Base-by-base conservation (phyloP, 768 basidiomycete species). In the Termitomyces heimii region DNA sequence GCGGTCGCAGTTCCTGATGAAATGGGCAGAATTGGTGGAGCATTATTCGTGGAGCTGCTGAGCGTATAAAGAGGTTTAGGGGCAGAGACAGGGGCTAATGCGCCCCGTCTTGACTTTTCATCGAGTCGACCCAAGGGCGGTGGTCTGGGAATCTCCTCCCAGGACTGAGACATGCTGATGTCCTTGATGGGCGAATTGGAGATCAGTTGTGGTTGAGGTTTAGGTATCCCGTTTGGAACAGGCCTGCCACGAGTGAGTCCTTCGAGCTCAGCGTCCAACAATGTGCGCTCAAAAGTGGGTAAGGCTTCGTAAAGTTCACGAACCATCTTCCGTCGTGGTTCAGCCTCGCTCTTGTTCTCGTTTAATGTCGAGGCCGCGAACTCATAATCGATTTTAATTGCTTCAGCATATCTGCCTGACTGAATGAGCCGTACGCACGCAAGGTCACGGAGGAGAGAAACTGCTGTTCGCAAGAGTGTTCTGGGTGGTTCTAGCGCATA, bases 361-460 rank as follows among this genome's bases (percentile, higher is more conserved):
- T 73, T 64, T n/a, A 74, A 58, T 6, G 77, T 74, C n/a, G 73
- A 65, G 10, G 76, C 69, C 40, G 76, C 68, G 61, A 89, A 85
- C 62, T 80, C 76, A 50, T 82, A 80, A 67, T 93, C 89, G 43
- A 89, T 75, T 71, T 85, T 86, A 66, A 92, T 81, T 9, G 89
- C 92, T n/a, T 84, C 82, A 0, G 79, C 71, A 63, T 86, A 84
- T 57, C 82, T 80, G 4, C 89, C 91, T 3, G 76, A 78, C 65
- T 90, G 86, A 34, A 93, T 80, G 9, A 92, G 80, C 10, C 92
- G 85, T 16, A 88, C 82, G 59, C 86, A 89, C 29, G 89, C 77
- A n/a, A 93, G 78, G 60, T 93, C 88, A 67, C 90, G 90, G 0
- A 93, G 68, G 24, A 82, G 73, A 5, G 84, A 76, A 26, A 85